phyloP scores from a whole-genome alignment of 257 asterid species.

The Sherardia arvensis region DNA sequence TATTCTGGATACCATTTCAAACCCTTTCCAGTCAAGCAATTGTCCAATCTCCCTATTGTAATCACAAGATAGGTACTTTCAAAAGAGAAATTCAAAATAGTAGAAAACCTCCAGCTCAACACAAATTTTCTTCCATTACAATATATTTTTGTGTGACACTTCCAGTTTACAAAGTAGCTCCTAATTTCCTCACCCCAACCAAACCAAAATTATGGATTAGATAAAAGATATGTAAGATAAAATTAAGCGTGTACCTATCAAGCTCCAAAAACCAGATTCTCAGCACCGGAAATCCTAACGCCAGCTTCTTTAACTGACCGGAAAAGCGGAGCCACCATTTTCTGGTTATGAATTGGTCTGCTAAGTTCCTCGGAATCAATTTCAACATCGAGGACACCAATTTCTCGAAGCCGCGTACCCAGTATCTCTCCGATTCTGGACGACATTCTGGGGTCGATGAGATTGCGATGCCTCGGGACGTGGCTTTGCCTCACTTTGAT shows the following conservation, averaged over 20 bases:
- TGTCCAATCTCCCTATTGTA: background rate
- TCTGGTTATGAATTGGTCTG: conserved; percentile 45
- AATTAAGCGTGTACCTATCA: background rate
- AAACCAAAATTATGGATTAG: background rate
- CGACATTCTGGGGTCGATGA: conserved; percentile 49
- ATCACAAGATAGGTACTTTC: background rate
- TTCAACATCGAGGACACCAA: conserved; percentile 30
- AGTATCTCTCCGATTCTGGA: conserved; percentile 62
- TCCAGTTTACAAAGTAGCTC: no score
- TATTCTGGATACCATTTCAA: background rate
- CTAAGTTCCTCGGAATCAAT: conserved; percentile 48
- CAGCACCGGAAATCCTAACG: conserved; percentile 43
- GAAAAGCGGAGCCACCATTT: conserved; percentile 47
- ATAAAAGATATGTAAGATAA: background rate
- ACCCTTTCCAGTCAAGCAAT: no score
- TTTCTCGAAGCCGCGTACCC: conserved; percentile 41
- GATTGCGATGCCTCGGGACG: conserved; percentile 42
- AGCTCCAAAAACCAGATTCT: conserved; percentile 18
- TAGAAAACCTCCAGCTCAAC: background rate
- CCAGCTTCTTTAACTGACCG: conserved; percentile 50
- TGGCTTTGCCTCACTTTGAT: conserved; percentile 45
- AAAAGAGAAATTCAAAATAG: background rate
- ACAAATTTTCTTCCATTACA: no score
- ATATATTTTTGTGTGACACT: no score
- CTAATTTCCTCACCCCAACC: no score